Evolutionary conservation across 108 stramenopile genomes (phyloP).

Genomic region (Chaetoceros tenuissimus): DNA sequence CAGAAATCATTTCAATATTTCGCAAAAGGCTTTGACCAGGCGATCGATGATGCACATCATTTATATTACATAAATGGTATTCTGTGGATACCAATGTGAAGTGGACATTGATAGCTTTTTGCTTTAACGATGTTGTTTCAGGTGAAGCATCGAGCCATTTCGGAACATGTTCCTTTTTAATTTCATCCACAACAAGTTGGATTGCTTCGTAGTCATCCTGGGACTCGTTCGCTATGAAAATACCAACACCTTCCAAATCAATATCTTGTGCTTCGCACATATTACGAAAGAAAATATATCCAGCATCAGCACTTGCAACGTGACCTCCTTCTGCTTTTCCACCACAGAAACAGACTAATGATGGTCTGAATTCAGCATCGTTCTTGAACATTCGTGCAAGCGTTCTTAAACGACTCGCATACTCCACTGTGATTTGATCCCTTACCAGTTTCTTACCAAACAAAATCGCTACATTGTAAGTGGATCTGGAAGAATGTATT

Average conservation of each 20-base stretch:
- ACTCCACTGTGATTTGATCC: constrained; percentile 65
- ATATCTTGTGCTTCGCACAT: constrained; percentile 47
- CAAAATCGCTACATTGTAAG: constrained; percentile 47
- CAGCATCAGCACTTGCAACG: constrained; percentile 40
- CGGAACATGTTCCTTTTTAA: constrained; percentile 30
- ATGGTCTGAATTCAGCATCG: constrained; percentile 36
- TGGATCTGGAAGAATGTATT: constrained; percentile 5
- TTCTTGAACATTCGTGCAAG: constrained; percentile 45
- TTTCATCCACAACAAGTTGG: constrained; percentile 20
- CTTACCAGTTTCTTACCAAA: constrained; percentile 52
- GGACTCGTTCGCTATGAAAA: constrained; percentile 24
- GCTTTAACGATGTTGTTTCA: constrained; percentile 25
- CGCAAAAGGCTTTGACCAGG: constrained; percentile 35
- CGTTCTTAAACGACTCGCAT: constrained; percentile 49
- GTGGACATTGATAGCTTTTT: constrained; percentile 53
- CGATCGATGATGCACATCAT: constrained; percentile 62
- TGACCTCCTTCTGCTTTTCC: constrained; percentile 11
- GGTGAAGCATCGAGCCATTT: constrained; percentile 18
- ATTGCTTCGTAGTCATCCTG: constrained; percentile 26
- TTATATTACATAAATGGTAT: constrained; percentile 67
- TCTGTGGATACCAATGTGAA: constrained; percentile 64
- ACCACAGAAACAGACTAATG: constrained; percentile 57
- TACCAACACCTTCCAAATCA: constrained; percentile 25
- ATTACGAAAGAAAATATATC: constrained; percentile 62
- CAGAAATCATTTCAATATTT: constrained; percentile 10